A percentile compares a stretch with the other conserved stretches of the same genome.
Conservation (phyloP, 441 rosid species). For the Erodium moschatum region DNA sequence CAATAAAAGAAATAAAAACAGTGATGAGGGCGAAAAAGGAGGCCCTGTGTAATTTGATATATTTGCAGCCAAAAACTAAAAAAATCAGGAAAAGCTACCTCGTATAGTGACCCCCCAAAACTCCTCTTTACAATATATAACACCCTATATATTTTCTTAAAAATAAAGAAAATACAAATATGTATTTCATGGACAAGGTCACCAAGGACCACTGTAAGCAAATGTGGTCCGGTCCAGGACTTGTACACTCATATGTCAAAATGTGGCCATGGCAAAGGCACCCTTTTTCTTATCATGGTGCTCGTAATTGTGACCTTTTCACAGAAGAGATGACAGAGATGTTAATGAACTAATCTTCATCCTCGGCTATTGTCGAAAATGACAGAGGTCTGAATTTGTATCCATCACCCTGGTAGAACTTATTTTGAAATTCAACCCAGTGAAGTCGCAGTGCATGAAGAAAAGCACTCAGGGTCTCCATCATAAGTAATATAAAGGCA, state of each 20-base stretch:
- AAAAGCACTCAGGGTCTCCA: conserved; percentile 98
- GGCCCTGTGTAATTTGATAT: background rate
- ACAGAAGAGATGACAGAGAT: background rate
- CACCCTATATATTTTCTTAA: background rate
- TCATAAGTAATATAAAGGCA: conserved; percentile 83
- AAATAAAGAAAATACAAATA: background rate
- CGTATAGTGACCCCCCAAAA: background rate
- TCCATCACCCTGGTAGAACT: conserved; percentile 95
- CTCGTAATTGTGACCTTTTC: background rate
- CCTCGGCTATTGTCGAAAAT: conserved; percentile 57
- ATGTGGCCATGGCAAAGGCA: background rate
- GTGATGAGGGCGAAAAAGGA: background rate
- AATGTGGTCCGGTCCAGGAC: background rate
- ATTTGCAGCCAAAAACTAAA: background rate
- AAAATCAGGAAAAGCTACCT: too few relatives aligned
- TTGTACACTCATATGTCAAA: background rate
- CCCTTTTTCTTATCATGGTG: background rate
- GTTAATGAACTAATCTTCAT: conserved; percentile 32
- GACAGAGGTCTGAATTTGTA: conserved; percentile 91
- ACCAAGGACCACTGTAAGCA: background rate
- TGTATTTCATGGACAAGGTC: background rate
- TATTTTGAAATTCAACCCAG: conserved; percentile 92
- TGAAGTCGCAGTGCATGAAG: conserved; percentile 98
- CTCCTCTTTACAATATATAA: background rate
- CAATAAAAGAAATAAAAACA: background rate